phyloP scores from a whole-genome alignment of 345 rosid species.

The Linum usitatissimum region DNA sequence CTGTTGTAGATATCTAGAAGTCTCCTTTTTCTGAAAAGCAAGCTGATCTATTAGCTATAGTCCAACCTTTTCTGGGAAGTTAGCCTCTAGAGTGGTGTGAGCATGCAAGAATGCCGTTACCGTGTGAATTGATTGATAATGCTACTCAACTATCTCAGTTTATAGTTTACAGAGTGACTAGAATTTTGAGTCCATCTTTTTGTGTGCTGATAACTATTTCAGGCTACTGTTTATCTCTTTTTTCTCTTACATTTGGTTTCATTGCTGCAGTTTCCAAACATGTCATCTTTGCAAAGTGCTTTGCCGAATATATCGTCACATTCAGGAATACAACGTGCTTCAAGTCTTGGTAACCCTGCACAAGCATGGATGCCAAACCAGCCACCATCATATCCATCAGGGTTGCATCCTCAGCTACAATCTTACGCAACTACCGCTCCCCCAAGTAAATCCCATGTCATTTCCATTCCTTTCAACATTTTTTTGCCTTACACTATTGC shows the following conservation, averaged over 20 bases:
- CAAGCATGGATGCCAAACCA: conserved; percentile 41
- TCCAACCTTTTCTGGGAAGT: neutral
- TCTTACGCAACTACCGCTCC: conserved; percentile 32
- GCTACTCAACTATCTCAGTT: no score
- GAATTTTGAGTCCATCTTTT: neutral
- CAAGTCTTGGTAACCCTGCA: conserved; percentile 35
- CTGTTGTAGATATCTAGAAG: neutral
- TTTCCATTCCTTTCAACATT: neutral
- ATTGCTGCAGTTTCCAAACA: conserved; percentile 63
- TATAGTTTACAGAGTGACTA: neutral
- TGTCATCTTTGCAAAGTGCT: conserved; percentile 58
- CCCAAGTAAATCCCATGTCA: conserved; percentile 36
- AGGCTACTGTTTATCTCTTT: neutral
- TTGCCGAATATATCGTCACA: conserved; percentile 42
- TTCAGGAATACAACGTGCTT: conserved; percentile 29
- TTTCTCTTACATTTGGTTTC: conserved; percentile 2
- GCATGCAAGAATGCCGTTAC: neutral
- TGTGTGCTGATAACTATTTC: neutral
- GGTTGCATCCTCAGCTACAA: conserved; percentile 33
- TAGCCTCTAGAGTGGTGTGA: neutral
- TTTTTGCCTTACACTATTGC: neutral
- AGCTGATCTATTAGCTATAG: no score
- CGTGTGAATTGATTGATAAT: no score
- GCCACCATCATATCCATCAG: conserved; percentile 32
- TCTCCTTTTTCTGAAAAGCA: no score